A percentile compares a stretch with the other conserved stretches of the same genome.
phyloP scores from a whole-genome alignment of 1,139 yeast genomes.

The Candida neerlandica region DNA sequence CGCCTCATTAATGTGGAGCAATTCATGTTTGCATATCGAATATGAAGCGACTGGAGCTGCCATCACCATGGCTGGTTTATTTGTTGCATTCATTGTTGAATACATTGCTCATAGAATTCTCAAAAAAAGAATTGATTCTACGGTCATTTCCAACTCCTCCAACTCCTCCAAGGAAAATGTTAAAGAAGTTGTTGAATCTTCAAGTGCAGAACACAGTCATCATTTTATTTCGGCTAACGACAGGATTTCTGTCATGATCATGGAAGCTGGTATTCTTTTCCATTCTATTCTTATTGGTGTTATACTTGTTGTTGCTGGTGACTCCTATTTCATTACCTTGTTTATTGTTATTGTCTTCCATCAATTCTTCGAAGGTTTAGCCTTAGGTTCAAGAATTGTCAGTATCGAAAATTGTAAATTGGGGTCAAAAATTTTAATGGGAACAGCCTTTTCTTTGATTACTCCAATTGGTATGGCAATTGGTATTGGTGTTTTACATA shows the following conservation, averaged over 20 bases:
- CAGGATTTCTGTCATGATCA: conserved; percentile 24
- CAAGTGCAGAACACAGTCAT: conserved; percentile 5
- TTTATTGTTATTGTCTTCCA: conserved; percentile 44
- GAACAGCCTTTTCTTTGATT: conserved; percentile 32
- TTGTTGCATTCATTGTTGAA: conserved; percentile 35
- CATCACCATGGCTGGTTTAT: conserved; percentile 36
- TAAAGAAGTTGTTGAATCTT: conserved; percentile 13
- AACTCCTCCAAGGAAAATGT: conserved; percentile 6
- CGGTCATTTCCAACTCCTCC: not conserved
- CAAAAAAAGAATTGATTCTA: conserved; percentile 8
- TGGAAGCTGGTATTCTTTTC: conserved; percentile 46
- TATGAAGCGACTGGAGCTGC: conserved; percentile 38
- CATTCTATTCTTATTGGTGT: conserved; percentile 47
- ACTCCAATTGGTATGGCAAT: conserved; percentile 44
- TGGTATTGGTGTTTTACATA: conserved; percentile 34
- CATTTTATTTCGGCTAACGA: conserved; percentile 14
- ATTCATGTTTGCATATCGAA: conserved; percentile 23
- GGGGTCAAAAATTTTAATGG: conserved; percentile 26
- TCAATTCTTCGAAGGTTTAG: conserved; percentile 46
- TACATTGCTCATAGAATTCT: conserved; percentile 26
- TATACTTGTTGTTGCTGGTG: conserved; percentile 41
- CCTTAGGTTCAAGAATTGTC: conserved; percentile 42
- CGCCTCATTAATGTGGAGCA: conserved; percentile 29
- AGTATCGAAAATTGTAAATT: conserved; percentile 35
- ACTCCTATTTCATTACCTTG: conserved; percentile 33